A percentile compares a stretch with the other conserved stretches of the same genome.
Conservation (phyloP, 768 basidiomycete genomes). For the Paxillus involutus region DNA sequence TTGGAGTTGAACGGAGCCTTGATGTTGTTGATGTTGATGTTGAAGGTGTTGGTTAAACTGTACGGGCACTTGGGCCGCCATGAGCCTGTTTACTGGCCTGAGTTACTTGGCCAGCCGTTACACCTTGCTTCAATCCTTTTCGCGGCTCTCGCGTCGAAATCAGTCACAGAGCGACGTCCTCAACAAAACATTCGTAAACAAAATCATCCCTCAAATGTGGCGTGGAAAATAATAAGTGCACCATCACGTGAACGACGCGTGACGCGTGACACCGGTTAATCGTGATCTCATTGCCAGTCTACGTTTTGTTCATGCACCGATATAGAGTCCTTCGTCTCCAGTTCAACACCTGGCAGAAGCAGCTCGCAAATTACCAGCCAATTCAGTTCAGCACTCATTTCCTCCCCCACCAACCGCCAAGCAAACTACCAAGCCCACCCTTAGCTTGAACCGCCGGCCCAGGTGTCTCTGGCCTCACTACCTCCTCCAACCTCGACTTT, state of each 20-base stretch:
- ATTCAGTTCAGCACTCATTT: conserved; percentile 9
- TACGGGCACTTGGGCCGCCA: conserved; percentile 19
- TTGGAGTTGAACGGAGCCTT: not conserved
- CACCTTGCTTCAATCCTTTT: not conserved
- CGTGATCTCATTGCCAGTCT: no score
- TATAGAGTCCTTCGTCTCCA: no score
- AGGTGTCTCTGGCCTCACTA: conserved; percentile 44
- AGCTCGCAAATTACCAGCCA: no score
- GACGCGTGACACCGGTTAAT: not conserved
- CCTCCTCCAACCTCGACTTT: conserved; percentile 60
- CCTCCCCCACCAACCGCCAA: conserved; percentile 84
- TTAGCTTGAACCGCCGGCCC: conserved; percentile 43
- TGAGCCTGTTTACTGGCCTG: conserved; percentile 17
- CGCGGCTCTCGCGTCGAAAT: not conserved
- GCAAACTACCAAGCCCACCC: conserved; percentile 61
- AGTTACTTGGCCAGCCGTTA: not conserved
- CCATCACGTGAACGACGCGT: conserved; percentile 17
- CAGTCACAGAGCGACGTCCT: not conserved
- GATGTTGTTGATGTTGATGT: conserved; percentile 7
- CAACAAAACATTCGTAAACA: conserved; percentile 12
- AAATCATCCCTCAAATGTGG: conserved; percentile 17
- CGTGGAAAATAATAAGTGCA: conserved; percentile 12
- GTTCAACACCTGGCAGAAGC: no score
- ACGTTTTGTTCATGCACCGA: no score
- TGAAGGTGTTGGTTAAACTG: conserved; percentile 21